Evolutionary conservation across 495 filamentous ascomycete species (phyloP), one percentile per base, ranked within the genome.

Genomic region (Penicillium nucicola): DNA sequence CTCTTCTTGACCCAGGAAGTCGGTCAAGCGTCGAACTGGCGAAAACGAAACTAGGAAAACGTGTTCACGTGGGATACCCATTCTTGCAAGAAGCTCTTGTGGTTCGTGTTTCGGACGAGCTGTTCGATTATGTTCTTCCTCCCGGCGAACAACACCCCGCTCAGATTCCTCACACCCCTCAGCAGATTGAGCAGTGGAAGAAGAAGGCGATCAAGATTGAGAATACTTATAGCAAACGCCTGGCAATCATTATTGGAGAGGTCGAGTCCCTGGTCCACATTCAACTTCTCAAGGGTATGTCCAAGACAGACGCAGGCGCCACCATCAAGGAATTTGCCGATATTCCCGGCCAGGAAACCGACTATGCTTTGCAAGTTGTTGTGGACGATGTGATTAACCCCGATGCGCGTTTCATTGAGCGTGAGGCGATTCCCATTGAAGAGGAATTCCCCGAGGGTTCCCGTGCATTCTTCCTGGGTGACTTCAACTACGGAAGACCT

Each of bases 21-120:
- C 80, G 84, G 17, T 84, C 86, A 34, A 88, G 78, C 55, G 76
- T 85, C 31, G 84, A 87, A 55, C 64, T 78, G 38, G 90, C 92
- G 4, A 90, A 89, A 61, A 64, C 71, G 53, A 91, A 89, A 56
- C 78, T 99, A 41, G 92, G 91, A 37, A 78, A 90, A 61, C 84
- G 83, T 62, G 89, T 95, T 44, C 88, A 90, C 65, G 89, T 97
- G 52, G 95, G 95, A 45, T 99, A 95, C 66, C 95, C 95, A 6
- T 97, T 95, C 69, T 68, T 99, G 54, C 89, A 95, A 58, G 95
- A 99, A 75, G 95, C 88, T 38, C 90, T 90, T 62, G 87, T 97
- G 18, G 76, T 86, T 43, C 81, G 83, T 30, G 88, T 99, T 3
- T 95, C 90, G 1, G 95, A 99, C 61, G 92, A 97, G 66, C 74